Evolutionary conservation across 768 basidiomycete species (phyloP).

Genomic region (Tubosaeta sp.): DNA sequence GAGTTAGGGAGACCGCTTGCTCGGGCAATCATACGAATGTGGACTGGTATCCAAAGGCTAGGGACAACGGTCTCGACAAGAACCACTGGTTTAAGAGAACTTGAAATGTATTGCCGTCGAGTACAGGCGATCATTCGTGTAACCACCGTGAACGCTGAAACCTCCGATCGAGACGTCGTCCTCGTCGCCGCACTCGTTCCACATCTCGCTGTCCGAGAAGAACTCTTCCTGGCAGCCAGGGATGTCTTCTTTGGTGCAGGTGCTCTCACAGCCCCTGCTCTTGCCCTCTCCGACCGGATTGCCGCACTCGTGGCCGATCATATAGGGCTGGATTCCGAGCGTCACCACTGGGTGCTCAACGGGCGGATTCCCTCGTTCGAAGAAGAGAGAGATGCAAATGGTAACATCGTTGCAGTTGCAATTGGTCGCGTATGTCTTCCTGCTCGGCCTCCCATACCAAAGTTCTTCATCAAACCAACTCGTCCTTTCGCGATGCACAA

Average conservation of each 20-base stretch:
- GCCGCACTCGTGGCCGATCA: conserved; percentile 53
- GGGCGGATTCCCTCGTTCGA: conserved; percentile 64
- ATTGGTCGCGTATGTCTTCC: conserved; percentile 61
- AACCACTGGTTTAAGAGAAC: conserved; percentile 70
- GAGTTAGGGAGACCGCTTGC: conserved; percentile 49
- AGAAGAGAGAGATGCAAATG: conserved; percentile 64
- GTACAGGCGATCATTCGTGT: conserved; percentile 58
- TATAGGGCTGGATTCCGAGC: conserved; percentile 65
- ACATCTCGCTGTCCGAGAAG: conserved; percentile 77
- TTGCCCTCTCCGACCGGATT: conserved; percentile 46
- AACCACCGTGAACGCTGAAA: conserved; percentile 40
- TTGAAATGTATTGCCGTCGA: conserved; percentile 80
- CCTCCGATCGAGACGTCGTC: conserved; percentile 17
- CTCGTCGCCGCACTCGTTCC: conserved; percentile 50
- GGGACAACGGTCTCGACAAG: conserved; percentile 51
- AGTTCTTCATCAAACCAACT: conserved; percentile 28
- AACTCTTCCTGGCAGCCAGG: conserved; percentile 81
- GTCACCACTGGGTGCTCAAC: conserved; percentile 65
- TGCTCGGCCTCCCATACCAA: conserved; percentile 37
- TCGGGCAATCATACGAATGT: conserved; percentile 57
- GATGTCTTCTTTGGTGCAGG: conserved; percentile 89
- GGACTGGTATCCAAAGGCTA: conserved; percentile 55
- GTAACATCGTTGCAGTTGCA: conserved; percentile 49
- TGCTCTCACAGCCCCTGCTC: conserved; percentile 47
- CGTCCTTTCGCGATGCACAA: conserved; percentile 87